phyloP scores from a whole-genome alignment of 1,284 basidiomycete genomes.

The Cryptococcus floricola region DNA sequence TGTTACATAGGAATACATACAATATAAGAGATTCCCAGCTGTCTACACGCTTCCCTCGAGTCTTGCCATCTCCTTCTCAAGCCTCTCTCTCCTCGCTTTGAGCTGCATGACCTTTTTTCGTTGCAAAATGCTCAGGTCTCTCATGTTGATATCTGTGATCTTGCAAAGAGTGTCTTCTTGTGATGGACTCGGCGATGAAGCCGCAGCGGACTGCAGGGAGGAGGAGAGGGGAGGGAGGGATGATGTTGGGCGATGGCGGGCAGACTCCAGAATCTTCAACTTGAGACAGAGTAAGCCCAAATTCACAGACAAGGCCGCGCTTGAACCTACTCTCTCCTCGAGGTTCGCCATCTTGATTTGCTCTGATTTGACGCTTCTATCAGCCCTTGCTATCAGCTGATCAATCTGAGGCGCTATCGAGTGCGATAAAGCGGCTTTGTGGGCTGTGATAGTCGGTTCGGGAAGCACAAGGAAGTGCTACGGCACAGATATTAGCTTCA shows the following conservation, averaged over 20 bases:
- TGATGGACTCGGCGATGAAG: background rate
- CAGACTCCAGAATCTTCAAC: conserved; percentile 25
- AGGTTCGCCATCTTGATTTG: conserved; percentile 24
- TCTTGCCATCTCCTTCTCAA: conserved; percentile 40
- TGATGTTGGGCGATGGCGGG: conserved; percentile 5
- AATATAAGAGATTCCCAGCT: background rate
- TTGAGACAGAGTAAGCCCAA: background rate
- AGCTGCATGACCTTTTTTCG: conserved; percentile 39
- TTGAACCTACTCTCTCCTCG: conserved; percentile 32
- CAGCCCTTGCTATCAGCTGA: conserved; percentile 36
- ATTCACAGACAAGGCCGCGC: background rate
- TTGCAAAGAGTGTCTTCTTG: conserved; percentile 10
- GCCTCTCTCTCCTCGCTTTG: conserved; percentile 36
- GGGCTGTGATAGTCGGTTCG: conserved; percentile 32
- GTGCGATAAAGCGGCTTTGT: conserved; percentile 36
- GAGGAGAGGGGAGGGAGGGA: background rate
- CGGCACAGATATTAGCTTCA: background rate
- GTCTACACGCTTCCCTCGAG: conserved; percentile 8
- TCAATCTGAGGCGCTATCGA: conserved; percentile 45
- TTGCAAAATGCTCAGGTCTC: conserved; percentile 34
- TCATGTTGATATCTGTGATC: conserved; percentile 33
- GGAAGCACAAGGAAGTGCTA: conserved; percentile 47
- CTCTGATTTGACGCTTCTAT: conserved; percentile 25
- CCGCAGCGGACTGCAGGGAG: background rate
- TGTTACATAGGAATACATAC: too few relatives aligned